Evolutionary conservation across 2,329 filamentous ascomycete genomes (phyloP), one percentile per base, ranked within the genome.

Genomic region (Colletotrichum spaethianum): DNA sequence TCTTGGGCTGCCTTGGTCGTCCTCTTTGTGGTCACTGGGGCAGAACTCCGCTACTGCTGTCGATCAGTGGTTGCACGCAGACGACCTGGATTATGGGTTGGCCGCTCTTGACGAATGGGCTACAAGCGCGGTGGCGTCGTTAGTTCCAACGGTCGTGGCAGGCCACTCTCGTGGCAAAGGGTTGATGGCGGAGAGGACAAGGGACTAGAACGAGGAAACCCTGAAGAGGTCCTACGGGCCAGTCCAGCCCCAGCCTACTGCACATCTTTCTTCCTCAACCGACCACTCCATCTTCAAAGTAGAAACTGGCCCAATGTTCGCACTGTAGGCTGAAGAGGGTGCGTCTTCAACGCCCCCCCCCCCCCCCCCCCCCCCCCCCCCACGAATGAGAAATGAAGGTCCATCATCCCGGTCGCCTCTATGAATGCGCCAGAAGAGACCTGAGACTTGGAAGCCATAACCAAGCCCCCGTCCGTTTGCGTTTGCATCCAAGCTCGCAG

Each of bases 31-130:
- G 48, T 67, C 42, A 68, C 48, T 57, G 65, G 53, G 23, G 52
- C 53, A 40, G 38, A 42, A 33, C 31, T 72, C 38, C 44, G 36
- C 65, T 63, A 38, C 59, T 59, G 69, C 59, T 63, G 52, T 69
- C 65, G 64, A 52, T 33, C n/a, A 52, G 8, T 55, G 55, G 69
- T 72, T 31, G 69, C 65, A 69, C 65, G 65, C 65, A 72, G 69
- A 69, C 65, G 23, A n/a, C 59, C 23, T 72, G 65, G 64, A 69
- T 72, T 59, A 72, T 59, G 65, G 69, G 65, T 72, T 18, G 59
- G 52, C 12, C 38, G 18, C 36, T 55, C 48, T 62, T 38, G 48
- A 69, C 65, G 57, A 69, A 63, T 52, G 46, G 59, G 23, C 44
- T n/a, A 44, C 60, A 48, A 53, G 33, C 26, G n/a, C 33, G 53